Percentiles rank a stretch among this genome's conserved stretches.
Evolutionary conservation across 225 moss, liverwort and hornwort genomes (phyloP).

Genomic region (Polytrichum commune): DNA sequence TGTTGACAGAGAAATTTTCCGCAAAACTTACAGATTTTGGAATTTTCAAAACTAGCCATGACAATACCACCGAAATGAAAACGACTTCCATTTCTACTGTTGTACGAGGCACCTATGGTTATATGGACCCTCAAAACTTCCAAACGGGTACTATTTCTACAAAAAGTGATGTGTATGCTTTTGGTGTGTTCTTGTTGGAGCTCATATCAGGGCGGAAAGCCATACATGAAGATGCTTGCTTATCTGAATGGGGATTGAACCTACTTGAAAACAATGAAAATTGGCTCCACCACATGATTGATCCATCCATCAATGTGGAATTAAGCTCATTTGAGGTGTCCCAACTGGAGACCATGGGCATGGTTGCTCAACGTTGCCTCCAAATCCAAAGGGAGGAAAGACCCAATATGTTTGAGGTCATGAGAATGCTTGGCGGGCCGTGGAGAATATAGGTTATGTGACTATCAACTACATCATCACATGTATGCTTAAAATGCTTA

Average conservation of each 20-base stretch:
- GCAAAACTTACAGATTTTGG: conserved; percentile 26
- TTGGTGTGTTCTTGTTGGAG: conserved; percentile 7
- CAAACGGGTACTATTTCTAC: conserved; percentile 9
- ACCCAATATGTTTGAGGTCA: not conserved
- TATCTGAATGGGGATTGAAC: not conserved
- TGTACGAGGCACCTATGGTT: conserved; percentile 7
- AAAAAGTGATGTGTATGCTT: conserved; percentile 31
- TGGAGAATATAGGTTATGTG: no score
- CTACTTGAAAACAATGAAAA: no score
- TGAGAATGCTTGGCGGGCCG: not conserved
- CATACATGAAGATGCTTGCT: not conserved
- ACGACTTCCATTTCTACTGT: not conserved
- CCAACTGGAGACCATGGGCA: not conserved
- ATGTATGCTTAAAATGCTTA: no score
- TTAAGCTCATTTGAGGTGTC: not conserved
- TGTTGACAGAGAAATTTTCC: conserved; percentile 17
- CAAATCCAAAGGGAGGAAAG: not conserved
- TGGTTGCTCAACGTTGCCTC: not conserved
- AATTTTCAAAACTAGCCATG: conserved; percentile 2
- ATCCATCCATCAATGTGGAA: not conserved
- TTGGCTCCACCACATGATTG: no score
- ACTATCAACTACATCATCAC: no score
- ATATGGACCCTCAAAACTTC: conserved; percentile 15
- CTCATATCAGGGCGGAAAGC: not conserved
- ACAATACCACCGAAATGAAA: not conserved